Evolutionary conservation across 371 early-diverging fungal species (phyloP), one percentile per base, ranked within the genome.

Genomic region (Syncephalastrum monosporum): DNA sequence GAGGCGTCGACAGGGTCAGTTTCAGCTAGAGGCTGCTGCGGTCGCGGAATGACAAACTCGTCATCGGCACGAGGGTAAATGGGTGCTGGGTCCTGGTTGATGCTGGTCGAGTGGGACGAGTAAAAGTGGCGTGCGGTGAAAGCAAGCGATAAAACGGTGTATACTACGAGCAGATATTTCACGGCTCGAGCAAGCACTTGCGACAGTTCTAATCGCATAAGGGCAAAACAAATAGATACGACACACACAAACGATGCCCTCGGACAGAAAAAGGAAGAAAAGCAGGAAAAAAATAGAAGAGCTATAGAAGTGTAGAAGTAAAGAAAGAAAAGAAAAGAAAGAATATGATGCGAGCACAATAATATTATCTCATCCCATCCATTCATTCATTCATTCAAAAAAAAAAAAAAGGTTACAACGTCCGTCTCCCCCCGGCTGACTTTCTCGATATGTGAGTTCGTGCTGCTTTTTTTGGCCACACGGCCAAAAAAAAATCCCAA

Each of bases 111-210:
- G 41, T 54, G 58, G 4, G 57, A 53, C 25, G 63, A 47, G 42
- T 63, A 63, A 47, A 63, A 63, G 46, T 63, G 59, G 42, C 51
- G 46, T 43, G 43, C 48, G 8, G 59, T 63, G 51, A 63, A 52
- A 8, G 59, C 25, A 14, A 63, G 45, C 16, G 64, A 63, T 19
- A 57, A 13, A 8, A 58, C 38, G 6, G 59, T 49, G 45, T 63
- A 63, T 4, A 45, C 23, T 15, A 59, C 42, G 13, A 63, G 56
- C 23, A 58, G 33, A 29, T 63, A 63, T 47, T 50, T 53, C 17
- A 24, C 50, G 5, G 25, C 44, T 41, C 48, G 47, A 14, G 54
- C 58, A 15, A 42, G 42, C 29, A 59, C n/a, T 23, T 38, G 51
- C 15, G 64, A 53, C 17, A 54, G 41, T 52, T 63, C 63, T 27